Evolutionary conservation across 2,329 filamentous ascomycete genomes (phyloP).

Genomic region (Leptographium procerum): DNA sequence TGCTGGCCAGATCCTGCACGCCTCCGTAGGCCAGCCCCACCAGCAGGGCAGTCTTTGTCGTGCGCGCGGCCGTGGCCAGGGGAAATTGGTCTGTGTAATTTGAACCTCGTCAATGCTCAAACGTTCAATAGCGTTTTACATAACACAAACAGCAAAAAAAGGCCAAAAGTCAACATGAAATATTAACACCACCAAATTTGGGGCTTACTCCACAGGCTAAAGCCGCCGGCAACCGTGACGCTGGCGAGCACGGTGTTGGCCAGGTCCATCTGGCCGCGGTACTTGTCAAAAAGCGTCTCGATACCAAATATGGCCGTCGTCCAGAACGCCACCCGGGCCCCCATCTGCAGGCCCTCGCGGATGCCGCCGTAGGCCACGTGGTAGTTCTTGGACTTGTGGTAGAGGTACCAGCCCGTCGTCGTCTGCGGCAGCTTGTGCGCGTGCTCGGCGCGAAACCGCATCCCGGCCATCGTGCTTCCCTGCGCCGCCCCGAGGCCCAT

Average conservation of each 20-base stretch:
- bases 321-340: slow-evolving; percentile 58
- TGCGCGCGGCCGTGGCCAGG: slow-evolving; percentile 61
- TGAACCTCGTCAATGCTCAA: not conserved
- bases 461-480: slow-evolving; percentile 60
- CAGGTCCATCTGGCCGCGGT: slow-evolving; percentile 59
- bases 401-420: slow-evolving; percentile 89
- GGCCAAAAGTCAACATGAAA: not conserved
- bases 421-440: slow-evolving; percentile 81
- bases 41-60: slow-evolving; percentile 67
- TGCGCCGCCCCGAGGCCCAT: slow-evolving; percentile 59
- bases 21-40: slow-evolving; percentile 73
- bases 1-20: slow-evolving; percentile 62
- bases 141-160: not conserved
- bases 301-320: slow-evolving; percentile 66
- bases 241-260: slow-evolving; percentile 73
- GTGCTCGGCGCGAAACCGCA: slow-evolving; percentile 90
- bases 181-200: not conserved
- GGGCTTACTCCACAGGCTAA: slow-evolving; percentile 79
- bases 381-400: slow-evolving; percentile 97
- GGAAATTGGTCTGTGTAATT: slow-evolving; percentile 58
- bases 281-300: slow-evolving; percentile 75
- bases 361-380: slow-evolving; percentile 67
- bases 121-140: too few species aligned
- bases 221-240: slow-evolving; percentile 71
- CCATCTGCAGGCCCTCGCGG: slow-evolving; percentile 68